Evolutionary conservation across 257 asterid species (phyloP).

Genomic region (Rehmannia glutinosa): DNA sequence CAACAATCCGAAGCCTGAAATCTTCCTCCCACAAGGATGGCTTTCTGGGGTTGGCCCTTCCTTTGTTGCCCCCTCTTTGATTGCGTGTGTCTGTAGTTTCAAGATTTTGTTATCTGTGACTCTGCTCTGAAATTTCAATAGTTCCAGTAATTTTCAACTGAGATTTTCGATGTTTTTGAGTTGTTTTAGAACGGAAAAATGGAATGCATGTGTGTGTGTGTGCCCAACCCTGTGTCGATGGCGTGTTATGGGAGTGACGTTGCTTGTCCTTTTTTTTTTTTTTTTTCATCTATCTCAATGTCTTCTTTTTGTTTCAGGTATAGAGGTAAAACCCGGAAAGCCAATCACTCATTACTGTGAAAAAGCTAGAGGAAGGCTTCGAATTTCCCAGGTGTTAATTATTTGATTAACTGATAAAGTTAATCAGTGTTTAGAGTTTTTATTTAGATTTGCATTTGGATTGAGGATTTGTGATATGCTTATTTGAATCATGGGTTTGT

Average conservation of each 20-base stretch:
- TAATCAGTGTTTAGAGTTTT: background rate
- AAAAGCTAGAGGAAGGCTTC: slow-evolving; percentile 55
- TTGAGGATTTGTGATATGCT: no score
- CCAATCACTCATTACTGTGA: slow-evolving; percentile 57
- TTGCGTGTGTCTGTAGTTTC: no score
- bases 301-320: slow-evolving; percentile 38
- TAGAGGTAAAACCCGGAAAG: slow-evolving; percentile 66
- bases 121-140: background rate
- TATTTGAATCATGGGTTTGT: no score
- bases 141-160: background rate
- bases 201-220: background rate
- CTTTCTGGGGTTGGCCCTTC: slow-evolving; percentile 59
- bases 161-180: background rate
- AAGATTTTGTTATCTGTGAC: no score
- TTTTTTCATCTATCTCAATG: background rate
- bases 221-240: no score
- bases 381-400: slow-evolving; percentile 67
- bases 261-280: no score
- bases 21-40: slow-evolving; percentile 31
- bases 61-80: background rate
- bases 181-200: background rate
- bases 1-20: background rate
- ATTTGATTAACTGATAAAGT: background rate
- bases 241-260: no score
- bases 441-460: background rate